phyloP scores from a whole-genome alignment of 1,139 yeast species.

The Candida gigantensis region DNA sequence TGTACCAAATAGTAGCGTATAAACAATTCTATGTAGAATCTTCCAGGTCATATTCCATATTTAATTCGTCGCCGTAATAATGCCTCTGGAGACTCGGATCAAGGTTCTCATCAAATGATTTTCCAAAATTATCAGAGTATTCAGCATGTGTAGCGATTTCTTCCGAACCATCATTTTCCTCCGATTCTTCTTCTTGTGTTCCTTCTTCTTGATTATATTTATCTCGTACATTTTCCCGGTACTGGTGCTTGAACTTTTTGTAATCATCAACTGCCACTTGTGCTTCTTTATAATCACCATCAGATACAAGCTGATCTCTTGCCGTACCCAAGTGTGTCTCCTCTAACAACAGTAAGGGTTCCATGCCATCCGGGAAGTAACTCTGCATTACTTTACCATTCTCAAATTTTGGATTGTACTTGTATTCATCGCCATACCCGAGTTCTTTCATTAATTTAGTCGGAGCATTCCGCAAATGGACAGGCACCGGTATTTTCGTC shows the following conservation, averaged over 20 bases:
- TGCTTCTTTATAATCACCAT: constrained; percentile 22
- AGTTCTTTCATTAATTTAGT: constrained; percentile 84
- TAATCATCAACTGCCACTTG: constrained; percentile 29
- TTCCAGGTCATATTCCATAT: neutral
- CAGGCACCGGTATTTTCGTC: constrained; percentile 65
- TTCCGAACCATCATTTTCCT: constrained; percentile 10
- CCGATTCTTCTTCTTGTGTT: no score
- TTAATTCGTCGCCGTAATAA: constrained; percentile 12
- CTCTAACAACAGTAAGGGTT: constrained; percentile 37
- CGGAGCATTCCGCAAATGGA: constrained; percentile 92
- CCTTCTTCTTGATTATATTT: constrained; percentile 5
- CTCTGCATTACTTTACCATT: constrained; percentile 75
- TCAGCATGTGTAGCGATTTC: no score
- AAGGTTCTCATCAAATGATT: constrained; percentile 38
- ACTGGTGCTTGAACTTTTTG: constrained; percentile 24
- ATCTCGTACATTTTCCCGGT: constrained; percentile 13
- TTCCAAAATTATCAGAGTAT: constrained; percentile 40
- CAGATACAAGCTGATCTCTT: constrained; percentile 29
- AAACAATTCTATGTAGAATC: no score
- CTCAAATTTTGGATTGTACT: constrained; percentile 78
- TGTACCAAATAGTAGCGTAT: no score
- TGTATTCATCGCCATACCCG: constrained; percentile 82
- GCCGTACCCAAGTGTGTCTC: constrained; percentile 35
- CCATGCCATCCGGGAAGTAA: constrained; percentile 60
- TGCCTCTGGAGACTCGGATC: constrained; percentile 26